Base-by-base conservation (phyloP, 495 filamentous ascomycete genomes). In the Copromyces sp. region DNA sequence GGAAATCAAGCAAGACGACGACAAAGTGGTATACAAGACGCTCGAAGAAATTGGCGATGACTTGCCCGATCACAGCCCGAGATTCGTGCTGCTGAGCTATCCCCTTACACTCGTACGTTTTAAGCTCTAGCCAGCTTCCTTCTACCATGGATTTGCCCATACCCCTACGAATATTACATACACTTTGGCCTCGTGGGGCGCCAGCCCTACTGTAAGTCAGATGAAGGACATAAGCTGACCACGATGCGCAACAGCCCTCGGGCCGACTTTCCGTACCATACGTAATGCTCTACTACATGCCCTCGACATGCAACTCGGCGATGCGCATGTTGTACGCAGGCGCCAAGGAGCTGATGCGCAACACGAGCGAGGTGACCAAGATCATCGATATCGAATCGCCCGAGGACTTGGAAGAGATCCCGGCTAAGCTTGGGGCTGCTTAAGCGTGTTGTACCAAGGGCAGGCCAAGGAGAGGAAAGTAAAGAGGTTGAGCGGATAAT, bases 341-440 rank as follows among this genome's bases (percentile, higher is more conserved):
- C 24, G 95, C 95, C 35, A 97, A 96, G 80, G 95, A 99, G 83
- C 82, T 97, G 81, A 93, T 99, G 89, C 89, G 94, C 74, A 96
- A 91, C 77, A 94, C 92, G 70, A 91, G 92, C 11, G 93, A 97
- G 83, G 93, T 93, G 38, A 90, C 90, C 39, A 89, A 87, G 73
- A 90, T 97, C 9, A 85, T 97, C 70, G 93, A 97, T 80, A 87
- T 97, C 24, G 88, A 93, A 71, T 86, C 84, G 12, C 84, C 89
- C 9, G 93, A 95, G 59, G 94, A 96, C 69, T 79, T 97, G 77
- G 89, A 89, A 72, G 88, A 89, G 20, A 88, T 97, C 40, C 92
- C 93, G 71, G 81, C 86, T 73, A 91, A 88, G 83, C 79, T 97
- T 73, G 84, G 85, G 32, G 84, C 84, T 20, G 80, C 82, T 70